Percentiles rank a stretch among this genome's conserved stretches.
Conservation (phyloP, 192 early-diverging fungal genomes). For the Diversispora epigaea region DNA sequence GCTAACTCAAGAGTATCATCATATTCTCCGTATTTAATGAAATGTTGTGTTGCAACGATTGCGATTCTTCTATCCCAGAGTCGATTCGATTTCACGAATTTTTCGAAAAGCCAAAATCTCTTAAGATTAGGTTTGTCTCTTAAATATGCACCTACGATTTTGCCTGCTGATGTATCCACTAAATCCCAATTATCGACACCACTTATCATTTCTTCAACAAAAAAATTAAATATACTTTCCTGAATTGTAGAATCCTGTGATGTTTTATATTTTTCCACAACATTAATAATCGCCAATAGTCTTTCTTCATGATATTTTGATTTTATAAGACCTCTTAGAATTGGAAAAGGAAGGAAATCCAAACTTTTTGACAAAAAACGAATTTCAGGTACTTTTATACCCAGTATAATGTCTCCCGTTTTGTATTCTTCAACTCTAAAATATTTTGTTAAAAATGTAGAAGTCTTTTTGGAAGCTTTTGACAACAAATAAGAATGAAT, state of each 20-base stretch:
- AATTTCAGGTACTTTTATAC: constrained; percentile 13
- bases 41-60: constrained; percentile 8
- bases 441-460: constrained; percentile 3
- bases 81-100: not conserved
- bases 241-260: not conserved
- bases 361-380: constrained; percentile 9
- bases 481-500: not conserved
- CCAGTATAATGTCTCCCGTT: constrained; percentile 10
- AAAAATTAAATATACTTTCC: constrained; percentile 4
- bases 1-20: constrained; percentile 24
- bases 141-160: constrained; percentile 20
- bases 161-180: constrained; percentile 18
- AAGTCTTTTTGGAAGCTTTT: constrained; percentile 6
- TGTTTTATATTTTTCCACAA: constrained; percentile 13
- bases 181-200: constrained; percentile 32
- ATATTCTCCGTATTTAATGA: constrained; percentile 9
- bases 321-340: constrained; percentile 3
- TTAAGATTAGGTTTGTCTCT: constrained; percentile 21
- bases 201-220: constrained; percentile 7
- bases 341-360: not conserved
- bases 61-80: constrained; percentile 31
- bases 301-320: constrained; percentile 24
- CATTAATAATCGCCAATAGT: constrained; percentile 7
- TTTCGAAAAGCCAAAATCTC: constrained; percentile 16
- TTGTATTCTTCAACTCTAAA: constrained; percentile 15